Conservation (phyloP, 176 grass and related monocot genomes). For the Rhynchospora tenuis region DNA sequence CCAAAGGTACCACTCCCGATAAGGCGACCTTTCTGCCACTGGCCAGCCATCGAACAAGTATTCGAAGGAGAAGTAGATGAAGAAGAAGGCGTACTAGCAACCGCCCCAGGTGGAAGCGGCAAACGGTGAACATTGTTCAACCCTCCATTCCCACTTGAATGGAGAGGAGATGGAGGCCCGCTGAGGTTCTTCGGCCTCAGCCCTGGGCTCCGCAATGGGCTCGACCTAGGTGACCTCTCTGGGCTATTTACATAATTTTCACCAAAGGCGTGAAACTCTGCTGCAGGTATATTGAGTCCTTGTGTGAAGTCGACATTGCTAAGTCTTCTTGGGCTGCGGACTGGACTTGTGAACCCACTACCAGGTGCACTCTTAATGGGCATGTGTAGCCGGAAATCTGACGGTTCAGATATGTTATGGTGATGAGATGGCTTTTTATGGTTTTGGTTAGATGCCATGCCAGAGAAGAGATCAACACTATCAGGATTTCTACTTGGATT, state of each 20-base stretch:
- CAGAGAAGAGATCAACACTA: slow-evolving; percentile 25
- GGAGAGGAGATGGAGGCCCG: slow-evolving; percentile 74
- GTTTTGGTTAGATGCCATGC: slow-evolving; percentile 32
- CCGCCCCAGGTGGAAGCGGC: slow-evolving; percentile 66
- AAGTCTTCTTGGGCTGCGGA: slow-evolving; percentile 57
- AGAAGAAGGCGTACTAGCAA: slow-evolving; percentile 24
- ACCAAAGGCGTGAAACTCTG: slow-evolving; percentile 40
- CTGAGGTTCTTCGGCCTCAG: slow-evolving; percentile 51
- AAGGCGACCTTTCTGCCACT: slow-evolving; percentile 86
- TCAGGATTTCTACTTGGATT: slow-evolving; percentile 50
- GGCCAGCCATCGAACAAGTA: slow-evolving; percentile 41
- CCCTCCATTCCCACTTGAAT: slow-evolving; percentile 47
- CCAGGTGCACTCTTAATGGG: slow-evolving; percentile 75
- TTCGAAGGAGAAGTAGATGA: slow-evolving; percentile 36
- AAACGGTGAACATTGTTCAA: slow-evolving; percentile 55
- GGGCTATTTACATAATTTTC: slow-evolving; percentile 50
- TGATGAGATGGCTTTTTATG: slow-evolving; percentile 48
- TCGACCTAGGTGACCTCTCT: slow-evolving; percentile 40
- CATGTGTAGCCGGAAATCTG: slow-evolving; percentile 62
- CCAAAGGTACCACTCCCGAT: slow-evolving; percentile 96
- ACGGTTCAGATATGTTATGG: slow-evolving; percentile 41
- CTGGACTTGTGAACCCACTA: slow-evolving; percentile 71
- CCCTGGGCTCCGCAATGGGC: slow-evolving; percentile 40
- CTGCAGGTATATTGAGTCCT: slow-evolving; percentile 45
- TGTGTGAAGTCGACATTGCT: slow-evolving; percentile 55